A percentile compares a stretch with the other conserved stretches of the same genome.
These are phyloP conservation scores for Mycena haematopus DNA, from an alignment of 768 basidiomycete genomes.

Conservation along the genomic window DNA sequence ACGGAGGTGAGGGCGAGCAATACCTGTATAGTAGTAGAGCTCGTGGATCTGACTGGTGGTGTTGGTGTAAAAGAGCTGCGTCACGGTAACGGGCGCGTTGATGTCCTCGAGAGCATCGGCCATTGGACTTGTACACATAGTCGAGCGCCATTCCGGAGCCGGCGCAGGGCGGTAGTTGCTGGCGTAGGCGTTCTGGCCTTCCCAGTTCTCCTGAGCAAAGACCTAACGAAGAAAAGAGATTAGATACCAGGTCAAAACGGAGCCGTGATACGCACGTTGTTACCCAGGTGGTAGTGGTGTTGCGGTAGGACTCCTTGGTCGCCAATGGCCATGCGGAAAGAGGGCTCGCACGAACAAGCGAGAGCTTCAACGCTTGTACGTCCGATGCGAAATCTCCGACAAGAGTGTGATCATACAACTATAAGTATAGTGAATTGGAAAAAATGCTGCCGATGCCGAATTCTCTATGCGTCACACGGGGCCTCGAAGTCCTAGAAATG, in stretches of 20 bases:
- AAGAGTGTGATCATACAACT: too few species aligned
- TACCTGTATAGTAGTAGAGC: conserved; percentile 79
- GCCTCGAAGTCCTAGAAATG: too few species aligned
- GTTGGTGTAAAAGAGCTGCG: conserved; percentile 94
- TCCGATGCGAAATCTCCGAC: too few species aligned
- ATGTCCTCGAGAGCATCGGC: conserved; percentile 74
- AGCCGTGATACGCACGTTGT: conserved; percentile 61
- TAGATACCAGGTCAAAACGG: not conserved
- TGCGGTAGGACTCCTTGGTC: conserved; percentile 51
- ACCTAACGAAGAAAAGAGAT: conserved; percentile 52
- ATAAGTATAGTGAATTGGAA: too few species aligned
- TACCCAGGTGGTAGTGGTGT: conserved; percentile 86
- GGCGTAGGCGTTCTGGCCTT: conserved; percentile 68
- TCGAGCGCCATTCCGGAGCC: conserved; percentile 64
- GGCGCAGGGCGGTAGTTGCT: conserved; percentile 81
- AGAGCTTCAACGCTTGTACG: conserved; percentile 75
- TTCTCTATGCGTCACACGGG: too few species aligned
- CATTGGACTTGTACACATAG: conserved; percentile 74
- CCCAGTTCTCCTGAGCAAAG: conserved; percentile 95
- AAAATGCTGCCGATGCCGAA: too few species aligned
- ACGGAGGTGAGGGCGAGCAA: conserved; percentile 9
- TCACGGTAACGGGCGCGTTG: conserved; percentile 82
- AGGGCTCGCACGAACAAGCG: conserved; percentile 85
- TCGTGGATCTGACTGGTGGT: conserved; percentile 82
- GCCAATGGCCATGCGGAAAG: conserved; percentile 37